Evolutionary conservation across 805 yeast species (phyloP), one percentile per base, ranked within the genome.

Genomic region (Candida vaughaniae): DNA sequence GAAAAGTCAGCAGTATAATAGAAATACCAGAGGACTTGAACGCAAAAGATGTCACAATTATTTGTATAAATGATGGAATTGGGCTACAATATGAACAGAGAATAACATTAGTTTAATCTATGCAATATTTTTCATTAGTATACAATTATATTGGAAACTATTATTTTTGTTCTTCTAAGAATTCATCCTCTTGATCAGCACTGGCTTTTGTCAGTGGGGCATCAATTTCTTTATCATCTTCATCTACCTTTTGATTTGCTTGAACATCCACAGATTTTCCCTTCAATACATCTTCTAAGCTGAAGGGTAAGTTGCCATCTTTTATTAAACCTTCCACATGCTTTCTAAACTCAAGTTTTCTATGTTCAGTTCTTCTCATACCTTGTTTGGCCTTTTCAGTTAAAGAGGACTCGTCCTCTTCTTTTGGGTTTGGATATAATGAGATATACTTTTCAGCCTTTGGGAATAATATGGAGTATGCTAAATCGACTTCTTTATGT

Each of bases 401-500:
- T 6, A 46, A 44, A 16, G 40, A 16, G 14, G 46, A 47, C 8
- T 47, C 48, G 17, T 56, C 62, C 15, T 58, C 58, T 17, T 47
- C 57, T 15, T 55, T 49, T 3, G 55, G 55, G 22, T 59, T 60
- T 14, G 93, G 89, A 58, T 79, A 90, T 41, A 90, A 60, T 0
- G 96, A 77, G 23, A 86, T 75, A 58, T 90, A 90, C 61, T 87
- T 89, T 51, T 78, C 80, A 34, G 80, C 75, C 52, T 75, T 78
- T 22, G 98, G 96, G 66, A 79, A 90, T 54, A 82, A 73, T 12
- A 80, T 71, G 9, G 82, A 78, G 56, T 90, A 90, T 22, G 85
- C 85, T 18, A 83, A 62, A 49, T 89, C 95, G 6, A 80, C 62
- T 50, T 81, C 82, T 38, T 77, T 64, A 45, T 82, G 80, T 35